Conservation (phyloP, 345 rosid genomes). For the Leavenworthia alabamica region DNA sequence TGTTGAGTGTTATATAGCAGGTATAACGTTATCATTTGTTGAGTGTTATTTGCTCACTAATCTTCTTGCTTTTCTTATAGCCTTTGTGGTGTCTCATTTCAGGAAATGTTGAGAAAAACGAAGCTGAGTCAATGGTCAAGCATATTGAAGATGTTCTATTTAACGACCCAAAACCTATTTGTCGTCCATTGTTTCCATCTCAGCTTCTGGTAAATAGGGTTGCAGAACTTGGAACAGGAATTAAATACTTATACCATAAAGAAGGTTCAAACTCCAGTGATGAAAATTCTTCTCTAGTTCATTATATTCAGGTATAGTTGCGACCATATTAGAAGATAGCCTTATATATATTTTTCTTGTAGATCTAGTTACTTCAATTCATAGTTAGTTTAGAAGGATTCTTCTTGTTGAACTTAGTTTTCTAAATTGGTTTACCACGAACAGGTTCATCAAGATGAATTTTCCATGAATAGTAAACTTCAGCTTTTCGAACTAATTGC, state of each 20-base stretch:
- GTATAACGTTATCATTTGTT: constrained; percentile 24
- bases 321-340: neutral
- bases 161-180: constrained; percentile 49
- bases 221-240: constrained; percentile 50
- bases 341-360: too few relatives aligned
- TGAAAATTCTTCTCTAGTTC: constrained; percentile 74
- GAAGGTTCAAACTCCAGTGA: constrained; percentile 65
- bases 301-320: constrained; percentile 71
- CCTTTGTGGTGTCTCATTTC: neutral
- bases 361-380: too few relatives aligned
- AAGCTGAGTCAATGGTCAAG: constrained; percentile 57
- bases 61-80: neutral
- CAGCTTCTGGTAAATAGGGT: constrained; percentile 63
- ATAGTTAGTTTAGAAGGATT: neutral
- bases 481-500: constrained; percentile 63
- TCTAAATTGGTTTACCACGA: constrained; percentile 1
- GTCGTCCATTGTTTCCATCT: constrained; percentile 64
- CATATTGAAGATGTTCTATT: constrained; percentile 57
- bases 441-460: constrained; percentile 79
- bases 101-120: constrained; percentile 61
- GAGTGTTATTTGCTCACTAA: neutral
- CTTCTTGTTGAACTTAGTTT: neutral
- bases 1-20: constrained; percentile 70
- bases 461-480: constrained; percentile 56
- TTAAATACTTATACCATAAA: constrained; percentile 41